Percentiles rank a stretch among this genome's conserved stretches.
These are phyloP conservation scores for Diaporthe eres DNA, from an alignment of 2,329 filamentous ascomycete species.

Conservation along the genomic window DNA sequence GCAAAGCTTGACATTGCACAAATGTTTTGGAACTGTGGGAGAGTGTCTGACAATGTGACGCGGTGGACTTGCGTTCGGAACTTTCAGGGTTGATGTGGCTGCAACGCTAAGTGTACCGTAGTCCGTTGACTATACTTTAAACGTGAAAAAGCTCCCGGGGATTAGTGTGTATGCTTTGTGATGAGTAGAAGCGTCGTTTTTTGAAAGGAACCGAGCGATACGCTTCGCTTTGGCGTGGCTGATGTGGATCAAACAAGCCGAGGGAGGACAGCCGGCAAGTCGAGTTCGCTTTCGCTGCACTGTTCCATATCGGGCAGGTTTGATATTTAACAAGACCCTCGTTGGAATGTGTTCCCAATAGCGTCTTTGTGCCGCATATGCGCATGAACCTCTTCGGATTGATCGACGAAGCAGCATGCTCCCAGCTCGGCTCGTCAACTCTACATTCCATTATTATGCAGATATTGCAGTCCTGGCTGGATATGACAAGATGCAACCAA, in stretches of 20 bases:
- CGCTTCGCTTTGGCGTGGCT: background rate
- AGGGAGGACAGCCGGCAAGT: background rate
- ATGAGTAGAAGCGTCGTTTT: background rate
- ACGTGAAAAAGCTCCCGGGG: background rate
- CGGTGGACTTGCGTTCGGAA: background rate
- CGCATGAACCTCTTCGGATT: slow-evolving; percentile 2
- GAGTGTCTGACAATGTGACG: background rate
- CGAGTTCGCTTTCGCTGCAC: background rate
- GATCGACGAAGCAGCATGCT: background rate
- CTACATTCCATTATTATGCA: too few relatives aligned
- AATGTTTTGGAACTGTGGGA: slow-evolving; percentile 16
- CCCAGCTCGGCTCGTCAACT: background rate
- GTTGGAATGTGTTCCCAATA: background rate
- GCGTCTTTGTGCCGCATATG: background rate
- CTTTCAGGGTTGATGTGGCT: background rate
- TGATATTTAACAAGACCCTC: background rate
- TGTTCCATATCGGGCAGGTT: background rate
- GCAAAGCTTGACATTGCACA: background rate
- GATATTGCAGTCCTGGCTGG: background rate
- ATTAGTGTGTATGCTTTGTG: background rate
- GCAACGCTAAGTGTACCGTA: background rate
- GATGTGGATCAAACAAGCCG: slow-evolving; percentile 10
- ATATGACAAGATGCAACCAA: background rate
- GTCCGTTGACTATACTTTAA: background rate
- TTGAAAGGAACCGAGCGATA: background rate